phyloP scores from a whole-genome alignment of 805 yeast species.

The Zygosaccharomyces bisporus region DNA sequence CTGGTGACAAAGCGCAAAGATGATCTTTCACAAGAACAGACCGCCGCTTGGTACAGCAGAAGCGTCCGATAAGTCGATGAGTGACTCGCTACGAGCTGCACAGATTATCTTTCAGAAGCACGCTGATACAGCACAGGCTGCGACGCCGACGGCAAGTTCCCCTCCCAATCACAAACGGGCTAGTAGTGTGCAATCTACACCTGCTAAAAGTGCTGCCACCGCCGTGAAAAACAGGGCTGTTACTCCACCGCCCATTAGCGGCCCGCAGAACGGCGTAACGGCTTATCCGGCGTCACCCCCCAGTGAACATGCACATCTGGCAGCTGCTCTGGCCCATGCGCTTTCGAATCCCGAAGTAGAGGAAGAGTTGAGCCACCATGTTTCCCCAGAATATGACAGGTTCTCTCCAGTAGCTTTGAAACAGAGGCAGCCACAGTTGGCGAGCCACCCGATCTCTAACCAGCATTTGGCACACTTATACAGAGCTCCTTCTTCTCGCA shows the following conservation, averaged over 20 bases:
- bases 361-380: neutral
- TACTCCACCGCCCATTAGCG: neutral
- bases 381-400: neutral
- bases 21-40: constrained; percentile 13
- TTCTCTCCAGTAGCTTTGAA: neutral
- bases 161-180: neutral
- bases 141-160: neutral
- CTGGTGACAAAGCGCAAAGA: constrained; percentile 3
- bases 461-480: constrained; percentile 3
- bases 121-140: constrained; percentile 6
- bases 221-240: neutral
- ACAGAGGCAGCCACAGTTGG: neutral
- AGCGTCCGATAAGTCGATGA: constrained; percentile 20
- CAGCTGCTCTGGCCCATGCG: constrained; percentile 28
- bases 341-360: constrained; percentile 9
- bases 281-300: constrained; percentile 1
- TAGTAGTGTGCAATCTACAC: neutral
- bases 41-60: constrained; percentile 12
- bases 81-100: constrained; percentile 31
- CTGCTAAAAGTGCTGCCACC: constrained; percentile 2
- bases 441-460: neutral
- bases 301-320: constrained; percentile 16
- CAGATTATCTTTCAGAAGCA: constrained; percentile 32
- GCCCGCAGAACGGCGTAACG: neutral
- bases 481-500: constrained; percentile 4